Evolutionary conservation across 192 early-diverging fungal species (phyloP), one percentile per base, ranked within the genome.

Genomic region (Podila minutissima): DNA sequence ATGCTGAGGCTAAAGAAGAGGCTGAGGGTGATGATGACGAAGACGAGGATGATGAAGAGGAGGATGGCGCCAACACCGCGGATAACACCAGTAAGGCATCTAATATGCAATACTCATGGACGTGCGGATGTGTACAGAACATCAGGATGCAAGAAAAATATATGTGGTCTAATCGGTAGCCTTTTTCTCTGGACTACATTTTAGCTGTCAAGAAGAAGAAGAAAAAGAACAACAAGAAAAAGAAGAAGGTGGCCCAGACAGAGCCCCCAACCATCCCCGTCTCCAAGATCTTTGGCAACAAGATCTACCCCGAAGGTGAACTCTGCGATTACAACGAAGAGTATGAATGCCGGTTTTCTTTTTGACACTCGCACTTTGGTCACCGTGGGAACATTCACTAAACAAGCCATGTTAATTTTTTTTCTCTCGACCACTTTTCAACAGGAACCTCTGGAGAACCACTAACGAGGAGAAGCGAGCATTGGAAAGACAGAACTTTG

Each of bases 401-500:
- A 57, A 29, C 24, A 26, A 29, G 22, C 13, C 48, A 49, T n/a
- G 29, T 7, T 31, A 51, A 22, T 19, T n/a, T 3, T 15, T 11
- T 62, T 46, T 19, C 61, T 66, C 35, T 33, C 20, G 37, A 20
- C n/a, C 15, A n/a, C 53, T 31, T 48, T 61, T 22, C 51, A 62
- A 31, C 67, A 95, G 94, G 55, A 98, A 98, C 85, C 75, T 90
- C 17, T 93, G 88, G 86, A 92, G 97, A 71, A 94, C 91, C 0
- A 98, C 98, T 0, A 92, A 88, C 82, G 98, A 97, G 82, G 98
- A 99, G 84, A 97, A 96, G 86, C 87, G 96, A 7, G 86, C 91
- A 26, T 73, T 92, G 63, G 98, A 99, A 71, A 86, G 93, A 11
- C 74, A 91, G 48, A 83, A 89, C 67, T 83, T 88, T 73, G 87